phyloP scores from a whole-genome alignment of 208 protist species.

The Acanthamoeba polyphaga region DNA sequence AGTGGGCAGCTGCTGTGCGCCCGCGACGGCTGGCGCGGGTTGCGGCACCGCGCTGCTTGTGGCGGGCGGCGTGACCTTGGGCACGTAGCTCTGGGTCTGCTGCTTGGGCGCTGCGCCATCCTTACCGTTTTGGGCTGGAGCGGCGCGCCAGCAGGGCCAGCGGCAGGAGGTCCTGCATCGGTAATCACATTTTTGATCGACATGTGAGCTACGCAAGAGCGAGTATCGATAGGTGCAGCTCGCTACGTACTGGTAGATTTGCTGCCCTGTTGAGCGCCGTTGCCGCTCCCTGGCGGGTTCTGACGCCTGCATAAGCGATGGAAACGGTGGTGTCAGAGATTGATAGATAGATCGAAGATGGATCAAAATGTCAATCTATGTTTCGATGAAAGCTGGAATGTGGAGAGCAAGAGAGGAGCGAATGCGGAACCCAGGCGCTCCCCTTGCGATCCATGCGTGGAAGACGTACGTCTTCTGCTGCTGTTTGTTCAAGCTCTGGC shows the following conservation, averaged over 20 bases:
- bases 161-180: background rate
- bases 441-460: background rate
- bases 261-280: background rate
- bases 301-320: background rate
- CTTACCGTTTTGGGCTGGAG: background rate
- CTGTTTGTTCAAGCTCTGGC: conserved; percentile 56
- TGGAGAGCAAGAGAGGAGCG: no score
- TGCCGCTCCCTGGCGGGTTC: background rate
- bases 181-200: no score
- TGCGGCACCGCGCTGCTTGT: background rate
- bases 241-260: background rate
- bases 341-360: background rate
- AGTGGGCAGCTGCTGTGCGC: background rate
- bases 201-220: background rate
- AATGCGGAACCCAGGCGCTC: no score
- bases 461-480: conserved; percentile 41
- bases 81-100: conserved; percentile 20
- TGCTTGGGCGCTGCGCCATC: background rate
- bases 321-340: background rate
- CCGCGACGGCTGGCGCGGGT: no score
- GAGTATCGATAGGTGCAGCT: background rate
- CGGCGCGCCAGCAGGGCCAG: background rate
- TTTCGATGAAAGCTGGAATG: no score
- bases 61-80: background rate
- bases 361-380: background rate